Conservation (phyloP, 441 rosid genomes). For the Adansonia madagascariensis region DNA sequence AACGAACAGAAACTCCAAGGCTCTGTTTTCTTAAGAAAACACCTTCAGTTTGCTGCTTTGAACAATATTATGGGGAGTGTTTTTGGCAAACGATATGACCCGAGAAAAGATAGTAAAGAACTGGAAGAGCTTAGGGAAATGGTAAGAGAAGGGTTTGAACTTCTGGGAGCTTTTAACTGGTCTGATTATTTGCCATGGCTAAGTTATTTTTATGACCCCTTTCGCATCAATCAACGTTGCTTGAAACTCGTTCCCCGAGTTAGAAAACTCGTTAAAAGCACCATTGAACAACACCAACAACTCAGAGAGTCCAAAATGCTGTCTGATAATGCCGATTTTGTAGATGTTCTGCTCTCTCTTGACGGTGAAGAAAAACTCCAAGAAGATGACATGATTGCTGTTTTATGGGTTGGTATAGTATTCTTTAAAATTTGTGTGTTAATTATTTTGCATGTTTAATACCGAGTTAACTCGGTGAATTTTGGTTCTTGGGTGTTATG, state of each 20-base stretch:
- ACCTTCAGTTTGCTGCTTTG: slow-evolving; percentile 68
- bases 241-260: slow-evolving; percentile 66
- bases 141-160: slow-evolving; percentile 78
- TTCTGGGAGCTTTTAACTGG: slow-evolving; percentile 56
- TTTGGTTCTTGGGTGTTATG: background rate
- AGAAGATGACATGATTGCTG: slow-evolving; percentile 78
- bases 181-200: slow-evolving; percentile 61
- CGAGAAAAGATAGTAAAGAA: slow-evolving; percentile 33
- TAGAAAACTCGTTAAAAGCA: slow-evolving; percentile 46
- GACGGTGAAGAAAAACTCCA: slow-evolving; percentile 71
- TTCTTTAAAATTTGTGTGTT: background rate
- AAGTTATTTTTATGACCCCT: slow-evolving; percentile 55
- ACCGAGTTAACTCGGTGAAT: background rate
- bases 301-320: slow-evolving; percentile 24
- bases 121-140: slow-evolving; percentile 55
- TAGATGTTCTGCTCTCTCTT: slow-evolving; percentile 73
- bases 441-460: background rate
- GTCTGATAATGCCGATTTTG: slow-evolving; percentile 55
- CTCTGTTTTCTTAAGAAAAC: slow-evolving; percentile 50
- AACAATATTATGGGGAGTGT: slow-evolving; percentile 84
- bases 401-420: slow-evolving; percentile 64
- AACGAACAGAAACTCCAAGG: slow-evolving; percentile 46
- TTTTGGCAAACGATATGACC: slow-evolving; percentile 68
- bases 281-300: slow-evolving; percentile 60
- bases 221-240: slow-evolving; percentile 60